These are phyloP conservation scores for Ascobolus immersus DNA, from an alignment of 495 filamentous ascomycete species.

Conservation along the genomic window DNA sequence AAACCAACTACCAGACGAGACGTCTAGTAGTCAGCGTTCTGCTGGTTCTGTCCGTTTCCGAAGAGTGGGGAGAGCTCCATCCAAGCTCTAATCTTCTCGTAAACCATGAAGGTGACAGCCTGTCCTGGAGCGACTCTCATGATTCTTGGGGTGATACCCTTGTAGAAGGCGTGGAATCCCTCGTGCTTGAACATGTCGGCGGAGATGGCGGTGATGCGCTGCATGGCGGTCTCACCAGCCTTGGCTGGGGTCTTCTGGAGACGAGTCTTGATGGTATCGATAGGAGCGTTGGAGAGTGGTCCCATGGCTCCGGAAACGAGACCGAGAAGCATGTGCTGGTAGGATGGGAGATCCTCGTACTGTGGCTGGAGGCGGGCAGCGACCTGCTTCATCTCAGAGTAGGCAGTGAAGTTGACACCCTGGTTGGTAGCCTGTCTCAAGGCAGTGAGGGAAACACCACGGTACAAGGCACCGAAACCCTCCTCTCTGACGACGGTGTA, in stretches of 20 bases:
- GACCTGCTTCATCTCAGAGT: slow-evolving; percentile 66
- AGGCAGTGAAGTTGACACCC: slow-evolving; percentile 96
- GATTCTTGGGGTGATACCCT: slow-evolving; percentile 90
- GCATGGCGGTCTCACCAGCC: slow-evolving; percentile 51
- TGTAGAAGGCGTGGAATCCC: slow-evolving; percentile 84
- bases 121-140: slow-evolving; percentile 96
- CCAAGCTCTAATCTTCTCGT: slow-evolving; percentile 35
- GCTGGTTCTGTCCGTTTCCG: no score
- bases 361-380: slow-evolving; percentile 46
- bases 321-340: slow-evolving; percentile 76
- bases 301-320: slow-evolving; percentile 85
- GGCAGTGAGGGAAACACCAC: slow-evolving; percentile 78
- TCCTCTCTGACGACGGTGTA: slow-evolving; percentile 86
- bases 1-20: no score
- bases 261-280: slow-evolving; percentile 96
- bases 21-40: no score
- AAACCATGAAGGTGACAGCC: slow-evolving; percentile 94
- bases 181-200: slow-evolving; percentile 94
- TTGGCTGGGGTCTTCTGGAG: slow-evolving; percentile 72
- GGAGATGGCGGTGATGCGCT: slow-evolving; percentile 51
- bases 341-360: slow-evolving; percentile 43
- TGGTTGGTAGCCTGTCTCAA: slow-evolving; percentile 91
- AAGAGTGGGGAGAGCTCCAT: no score
- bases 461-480: slow-evolving; percentile 62
- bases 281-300: slow-evolving; percentile 83